Percentiles rank a stretch among this genome's conserved stretches.
Conservation (phyloP, 371 early-diverging fungal genomes). For the Racocetra persica region DNA sequence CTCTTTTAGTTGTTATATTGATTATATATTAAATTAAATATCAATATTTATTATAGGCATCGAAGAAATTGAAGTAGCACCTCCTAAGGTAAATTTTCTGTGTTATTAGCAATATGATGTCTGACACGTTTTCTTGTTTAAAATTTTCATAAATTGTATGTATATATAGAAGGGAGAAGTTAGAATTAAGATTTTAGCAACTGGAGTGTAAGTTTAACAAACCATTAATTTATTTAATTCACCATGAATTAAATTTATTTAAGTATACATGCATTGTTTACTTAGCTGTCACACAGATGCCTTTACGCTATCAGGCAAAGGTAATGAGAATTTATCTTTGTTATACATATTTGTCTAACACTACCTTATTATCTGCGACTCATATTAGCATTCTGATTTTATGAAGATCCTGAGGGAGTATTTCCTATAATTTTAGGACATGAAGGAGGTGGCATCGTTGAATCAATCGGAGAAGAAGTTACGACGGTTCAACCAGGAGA, state of each 20-base stretch:
- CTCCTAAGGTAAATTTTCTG: conserved; percentile 70
- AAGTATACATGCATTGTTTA: neutral
- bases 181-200: conserved; percentile 88
- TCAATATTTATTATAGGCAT: conserved; percentile 61
- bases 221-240: neutral
- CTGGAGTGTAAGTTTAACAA: conserved; percentile 76
- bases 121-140: neutral
- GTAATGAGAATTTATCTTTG: conserved; percentile 49
- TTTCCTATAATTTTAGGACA: conserved; percentile 96
- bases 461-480: conserved; percentile 96
- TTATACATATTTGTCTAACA: neutral
- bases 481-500: conserved; percentile 90
- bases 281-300: conserved; percentile 90
- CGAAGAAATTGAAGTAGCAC: conserved; percentile 91
- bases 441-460: conserved; percentile 96
- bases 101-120: neutral
- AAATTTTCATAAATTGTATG: neutral
- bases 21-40: conserved; percentile 11
- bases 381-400: neutral
- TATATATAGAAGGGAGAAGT: conserved; percentile 82
- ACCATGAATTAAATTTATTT: neutral
- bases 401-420: conserved; percentile 83
- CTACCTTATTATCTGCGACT: neutral
- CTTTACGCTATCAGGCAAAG: conserved; percentile 91
- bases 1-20: neutral